phyloP scores from a whole-genome alignment of 1,284 basidiomycete genomes.

The Pseudozyma thailandica region DNA sequence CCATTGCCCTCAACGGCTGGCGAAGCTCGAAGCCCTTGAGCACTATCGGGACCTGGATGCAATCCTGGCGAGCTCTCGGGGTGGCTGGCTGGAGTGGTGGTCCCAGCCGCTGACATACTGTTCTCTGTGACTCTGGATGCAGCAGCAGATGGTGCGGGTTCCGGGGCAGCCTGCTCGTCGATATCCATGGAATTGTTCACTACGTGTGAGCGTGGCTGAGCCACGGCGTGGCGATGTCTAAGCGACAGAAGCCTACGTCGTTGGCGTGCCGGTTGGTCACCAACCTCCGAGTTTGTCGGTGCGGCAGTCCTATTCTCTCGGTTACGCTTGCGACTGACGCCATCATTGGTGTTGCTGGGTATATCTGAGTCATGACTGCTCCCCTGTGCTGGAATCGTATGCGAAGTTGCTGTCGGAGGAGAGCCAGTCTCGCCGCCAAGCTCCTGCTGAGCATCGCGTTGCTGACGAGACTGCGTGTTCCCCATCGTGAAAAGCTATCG shows the following conservation, averaged over 20 bases:
- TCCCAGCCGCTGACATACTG: background rate
- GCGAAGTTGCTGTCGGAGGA: constrained; percentile 1
- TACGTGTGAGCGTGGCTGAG: background rate
- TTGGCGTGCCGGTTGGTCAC: constrained; percentile 4
- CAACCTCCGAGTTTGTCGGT: background rate
- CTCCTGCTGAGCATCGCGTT: constrained; percentile 14
- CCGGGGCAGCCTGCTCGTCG: constrained; percentile 1
- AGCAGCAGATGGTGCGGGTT: background rate
- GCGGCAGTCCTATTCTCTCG: constrained; percentile 9
- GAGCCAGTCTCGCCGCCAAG: background rate
- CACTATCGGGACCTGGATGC: constrained; percentile 13
- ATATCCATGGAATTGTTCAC: constrained; percentile 13
- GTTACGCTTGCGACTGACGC: constrained; percentile 21
- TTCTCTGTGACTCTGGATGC: background rate
- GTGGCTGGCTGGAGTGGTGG: constrained; percentile 3
- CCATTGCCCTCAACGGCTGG: constrained; percentile 10
- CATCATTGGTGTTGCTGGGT: background rate
- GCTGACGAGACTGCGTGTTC: constrained; percentile 29
- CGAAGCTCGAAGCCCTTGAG: constrained; percentile 5
- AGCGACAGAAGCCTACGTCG: constrained; percentile 11
- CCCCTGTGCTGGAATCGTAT: background rate
- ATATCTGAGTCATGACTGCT: background rate
- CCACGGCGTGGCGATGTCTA: background rate
- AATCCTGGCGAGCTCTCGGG: background rate
- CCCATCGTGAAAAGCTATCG: constrained; percentile 18